phyloP scores from a whole-genome alignment of 2,329 filamentous ascomycete species.

The Fusarium nurragi region DNA sequence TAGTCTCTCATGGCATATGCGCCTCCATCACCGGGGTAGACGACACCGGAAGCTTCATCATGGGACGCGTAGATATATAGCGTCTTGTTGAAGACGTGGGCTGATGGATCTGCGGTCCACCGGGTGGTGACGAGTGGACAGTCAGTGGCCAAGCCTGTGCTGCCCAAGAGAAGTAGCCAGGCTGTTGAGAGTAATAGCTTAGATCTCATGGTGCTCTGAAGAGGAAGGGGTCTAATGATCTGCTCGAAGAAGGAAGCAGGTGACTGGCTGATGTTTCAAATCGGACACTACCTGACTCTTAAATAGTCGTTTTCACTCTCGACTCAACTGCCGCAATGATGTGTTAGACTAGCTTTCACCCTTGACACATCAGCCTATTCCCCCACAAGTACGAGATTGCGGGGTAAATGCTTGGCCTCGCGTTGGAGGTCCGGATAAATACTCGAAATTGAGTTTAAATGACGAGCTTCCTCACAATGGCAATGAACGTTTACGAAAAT shows the following conservation, averaged over 20 bases:
- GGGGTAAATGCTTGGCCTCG: slow-evolving; percentile 3
- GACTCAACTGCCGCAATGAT: not conserved
- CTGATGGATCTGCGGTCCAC: slow-evolving; percentile 22
- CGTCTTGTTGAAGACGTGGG: slow-evolving; percentile 15
- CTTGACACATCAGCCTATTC: not conserved
- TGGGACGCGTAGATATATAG: slow-evolving; percentile 17
- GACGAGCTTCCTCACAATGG: not conserved
- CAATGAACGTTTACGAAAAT: not conserved
- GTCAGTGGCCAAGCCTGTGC: not conserved
- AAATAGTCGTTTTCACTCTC: not conserved
- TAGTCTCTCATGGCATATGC: slow-evolving; percentile 19
- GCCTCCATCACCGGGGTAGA: not conserved
- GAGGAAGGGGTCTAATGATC: not conserved
- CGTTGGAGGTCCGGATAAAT: not conserved
- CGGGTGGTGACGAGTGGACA: slow-evolving; percentile 9
- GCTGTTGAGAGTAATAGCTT: not conserved
- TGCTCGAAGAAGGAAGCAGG: not conserved
- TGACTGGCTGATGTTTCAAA: not conserved
- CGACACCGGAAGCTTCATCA: slow-evolving; percentile 1
- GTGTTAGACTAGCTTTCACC: not conserved
- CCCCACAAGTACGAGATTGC: not conserved
- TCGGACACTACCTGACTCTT: not conserved
- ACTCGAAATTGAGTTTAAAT: not conserved
- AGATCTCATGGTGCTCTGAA: slow-evolving; percentile 1
- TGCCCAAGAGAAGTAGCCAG: not conserved